Percentiles rank a stretch among this genome's conserved stretches.
Conservation (phyloP, 2,329 filamentous ascomycete species). For the Ophiocordyceps camponoti-floridani region DNA sequence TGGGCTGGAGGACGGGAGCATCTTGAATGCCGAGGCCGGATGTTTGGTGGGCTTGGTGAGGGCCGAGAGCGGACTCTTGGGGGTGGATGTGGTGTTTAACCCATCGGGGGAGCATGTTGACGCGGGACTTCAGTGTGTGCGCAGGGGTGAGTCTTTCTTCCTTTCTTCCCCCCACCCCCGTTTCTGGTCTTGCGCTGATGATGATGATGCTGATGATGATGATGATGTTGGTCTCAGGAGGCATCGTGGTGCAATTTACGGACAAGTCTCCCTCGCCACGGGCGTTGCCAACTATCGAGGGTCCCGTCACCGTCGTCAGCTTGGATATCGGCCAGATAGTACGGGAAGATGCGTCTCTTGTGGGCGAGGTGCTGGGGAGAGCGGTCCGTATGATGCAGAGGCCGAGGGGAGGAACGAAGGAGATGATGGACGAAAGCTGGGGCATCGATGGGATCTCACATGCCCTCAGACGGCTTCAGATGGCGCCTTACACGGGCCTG, state of each 20-base stretch:
- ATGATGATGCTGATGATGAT: no score
- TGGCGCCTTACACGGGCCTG: conserved; percentile 9
- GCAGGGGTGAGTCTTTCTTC: conserved; percentile 12
- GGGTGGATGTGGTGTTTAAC: conserved; percentile 27
- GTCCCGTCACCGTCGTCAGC: conserved; percentile 11
- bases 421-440: conserved; percentile 1
- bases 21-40: conserved; percentile 19
- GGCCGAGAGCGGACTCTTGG: conserved; percentile 12
- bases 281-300: conserved; percentile 2
- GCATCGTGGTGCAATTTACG: conserved; percentile 14
- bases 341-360: conserved; percentile 13
- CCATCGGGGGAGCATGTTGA: conserved; percentile 19
- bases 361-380: conserved; percentile 10
- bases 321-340: conserved; percentile 16
- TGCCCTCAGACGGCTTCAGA: conserved; percentile 11
- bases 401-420: no score
- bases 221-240: conserved; percentile 8
- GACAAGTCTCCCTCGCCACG: conserved; percentile 7
- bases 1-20: conserved; percentile 15
- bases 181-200: neutral
- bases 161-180: neutral
- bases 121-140: conserved; percentile 15
- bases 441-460: conserved; percentile 8
- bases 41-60: conserved; percentile 15
- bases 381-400: conserved; percentile 3